Conservation (phyloP, 441 rosid genomes). For the Jatropha multifida region DNA sequence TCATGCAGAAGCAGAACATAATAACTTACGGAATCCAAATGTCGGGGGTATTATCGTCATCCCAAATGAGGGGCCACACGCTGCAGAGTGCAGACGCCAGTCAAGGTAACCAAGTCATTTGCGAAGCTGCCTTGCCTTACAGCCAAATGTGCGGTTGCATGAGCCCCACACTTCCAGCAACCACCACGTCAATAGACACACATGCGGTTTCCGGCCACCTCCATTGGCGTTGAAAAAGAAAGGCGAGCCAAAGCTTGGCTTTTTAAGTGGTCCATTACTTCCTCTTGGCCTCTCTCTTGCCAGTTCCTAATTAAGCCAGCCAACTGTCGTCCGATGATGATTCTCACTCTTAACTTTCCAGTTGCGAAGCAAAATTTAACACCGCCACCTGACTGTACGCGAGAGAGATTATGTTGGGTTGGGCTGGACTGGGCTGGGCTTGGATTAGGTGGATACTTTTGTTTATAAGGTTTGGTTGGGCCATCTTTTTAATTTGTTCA, state of each 20-base stretch:
- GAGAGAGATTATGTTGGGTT: too few relatives aligned
- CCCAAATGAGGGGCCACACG: neutral
- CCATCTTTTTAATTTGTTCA: neutral
- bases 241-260: neutral
- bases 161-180: slow-evolving; percentile 31
- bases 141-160: slow-evolving; percentile 67
- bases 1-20: too few relatives aligned
- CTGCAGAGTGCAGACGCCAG: neutral
- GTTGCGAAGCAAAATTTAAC: neutral
- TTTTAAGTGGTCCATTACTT: neutral
- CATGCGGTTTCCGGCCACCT: slow-evolving; percentile 18
- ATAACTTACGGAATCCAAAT: neutral
- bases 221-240: neutral
- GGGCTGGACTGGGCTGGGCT: neutral
- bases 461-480: neutral
- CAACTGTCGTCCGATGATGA: neutral
- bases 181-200: slow-evolving; percentile 34
- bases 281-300: neutral
- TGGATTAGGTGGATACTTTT: neutral
- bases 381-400: neutral
- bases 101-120: neutral
- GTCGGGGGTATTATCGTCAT: slow-evolving; percentile 8
- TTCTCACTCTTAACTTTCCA: neutral
- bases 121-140: neutral
- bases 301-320: neutral